Base-by-base conservation (phyloP, 768 basidiomycete species). In the Boletellus sp. region DNA sequence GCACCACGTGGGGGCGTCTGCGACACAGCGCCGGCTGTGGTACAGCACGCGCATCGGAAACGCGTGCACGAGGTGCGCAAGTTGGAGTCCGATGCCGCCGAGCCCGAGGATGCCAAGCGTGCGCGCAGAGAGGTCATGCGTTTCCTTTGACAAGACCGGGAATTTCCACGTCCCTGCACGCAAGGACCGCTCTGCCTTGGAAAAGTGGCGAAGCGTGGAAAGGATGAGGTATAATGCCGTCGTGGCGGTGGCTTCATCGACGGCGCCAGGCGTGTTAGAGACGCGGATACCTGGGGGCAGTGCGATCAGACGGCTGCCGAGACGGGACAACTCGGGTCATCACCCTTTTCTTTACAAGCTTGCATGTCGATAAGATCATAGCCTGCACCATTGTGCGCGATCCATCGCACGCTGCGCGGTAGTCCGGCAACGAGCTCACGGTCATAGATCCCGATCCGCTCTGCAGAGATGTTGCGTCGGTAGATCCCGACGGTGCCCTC, bases 1-100 rank as follows among this genome's bases (percentile, higher is more conserved):
- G 57, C 84, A 85, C 76, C 86, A 93, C 35, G 70, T 74, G 0
- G 90, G 88, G 1, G 80, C 83, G 42, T 80, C 70, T 7, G 72
- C 63, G 26, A 73, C 77, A 38, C 74, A 79, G 53, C 74, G 75
- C 34, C 89, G 75, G 26, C 76, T 83, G 69, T 91, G 78, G 70
- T 95, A 96, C 38, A 94, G 74, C 47, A 95, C 74, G 44, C 87
- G 85, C 94, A 97, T 94, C 5, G 87, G 89, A 72, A 96, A 90
- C 1, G 83, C 84, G 47, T 82, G 83, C 0, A 76, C 84, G 50
- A 91, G 77, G 58, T 87, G 77, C 0, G 85, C 87, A 26, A 89
- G 71, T 19, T 80, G 83, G 47, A 79, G 63, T 1, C 89, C 87
- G 58, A 91, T 90, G 0, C 90, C 88, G 20, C 88, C 87, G 0